Evolutionary conservation across 2,329 filamentous ascomycete genomes (phyloP).

Genomic region (Aspergillus amoenus): DNA sequence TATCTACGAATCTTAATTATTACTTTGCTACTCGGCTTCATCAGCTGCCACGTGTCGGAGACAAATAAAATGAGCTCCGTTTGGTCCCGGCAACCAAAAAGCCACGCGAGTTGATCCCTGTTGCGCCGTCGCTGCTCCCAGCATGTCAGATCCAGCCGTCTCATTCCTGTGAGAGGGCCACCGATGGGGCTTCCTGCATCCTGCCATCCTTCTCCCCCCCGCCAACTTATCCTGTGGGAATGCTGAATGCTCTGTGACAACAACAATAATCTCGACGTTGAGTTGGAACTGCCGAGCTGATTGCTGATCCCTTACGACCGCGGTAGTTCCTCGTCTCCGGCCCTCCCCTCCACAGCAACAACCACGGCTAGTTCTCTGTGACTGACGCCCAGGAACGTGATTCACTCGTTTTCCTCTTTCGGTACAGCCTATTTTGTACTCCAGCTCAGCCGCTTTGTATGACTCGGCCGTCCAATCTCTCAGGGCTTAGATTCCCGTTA

Average conservation of each 20-base stretch:
- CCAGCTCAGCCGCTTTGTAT: too few relatives aligned
- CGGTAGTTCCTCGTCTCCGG: neutral
- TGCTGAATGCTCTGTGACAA: neutral
- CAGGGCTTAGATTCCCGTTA: too few relatives aligned
- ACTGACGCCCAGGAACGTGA: too few relatives aligned
- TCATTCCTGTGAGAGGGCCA: too few relatives aligned
- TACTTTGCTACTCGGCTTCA: neutral
- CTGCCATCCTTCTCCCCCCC: too few relatives aligned
- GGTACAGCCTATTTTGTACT: neutral
- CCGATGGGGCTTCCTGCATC: neutral
- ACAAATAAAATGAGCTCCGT: conserved; percentile 4
- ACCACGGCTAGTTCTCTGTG: too few relatives aligned
- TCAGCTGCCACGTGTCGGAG: conserved; percentile 13
- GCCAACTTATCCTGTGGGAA: neutral
- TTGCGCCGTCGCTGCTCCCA: neutral
- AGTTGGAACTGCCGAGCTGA: too few relatives aligned
- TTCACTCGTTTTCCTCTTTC: neutral
- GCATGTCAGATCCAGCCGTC: neutral
- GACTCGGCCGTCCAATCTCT: too few relatives aligned
- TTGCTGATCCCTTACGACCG: neutral
- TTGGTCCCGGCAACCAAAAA: conserved; percentile 1
- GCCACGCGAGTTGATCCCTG: conserved; percentile 14
- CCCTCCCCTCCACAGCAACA: neutral
- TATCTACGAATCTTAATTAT: neutral
- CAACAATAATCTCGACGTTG: too few relatives aligned